Evolutionary conservation across 2,329 filamentous ascomycete genomes (phyloP), one percentile per base, ranked within the genome.

Genomic region (Neofusicoccum kwambonambiense): DNA sequence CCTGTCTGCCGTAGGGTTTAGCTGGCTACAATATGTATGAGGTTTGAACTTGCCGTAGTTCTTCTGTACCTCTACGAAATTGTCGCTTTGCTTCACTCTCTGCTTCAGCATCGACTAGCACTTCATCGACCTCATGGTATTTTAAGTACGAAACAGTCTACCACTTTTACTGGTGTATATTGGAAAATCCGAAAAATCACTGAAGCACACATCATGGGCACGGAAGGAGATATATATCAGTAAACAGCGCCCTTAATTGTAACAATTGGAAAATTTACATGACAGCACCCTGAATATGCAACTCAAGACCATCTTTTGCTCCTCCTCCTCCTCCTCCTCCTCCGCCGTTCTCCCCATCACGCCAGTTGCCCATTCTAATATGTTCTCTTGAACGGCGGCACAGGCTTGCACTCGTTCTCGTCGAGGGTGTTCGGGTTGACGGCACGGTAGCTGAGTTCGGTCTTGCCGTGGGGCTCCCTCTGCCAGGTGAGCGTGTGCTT

Each of bases 401-500:
- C 92, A 70, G 92, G 83, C 86, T 95, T 93, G 89, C 95, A 98
- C 86, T 99, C 95, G 73, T 86, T 89, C 87, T 96, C 93, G 75
- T 98, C 95, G 71, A 99, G 84, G 31, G 95, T 98, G 68, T 86
- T 89, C 70, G 84, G 85, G 68, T 91, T 90, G 67, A 99, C 95
- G 69, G 85, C 84, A 79, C 95, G 88, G 87, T 98, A 98, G 68
- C 87, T 84, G 68, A 98, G 84, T 67, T 98, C 90, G 64, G 95
- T 88, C 82, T 92, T 87, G 76, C 90, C 90, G 75, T 98, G 94
- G 39, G 93, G 91, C 76, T 89, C 79, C 89, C 92, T 96, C 86
- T 99, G 95, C 90, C 90, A 99, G 70, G 90, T 92, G 67, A 99
- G 87, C 51, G 92, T 96, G 87, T 99, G 95, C 89, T 98, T 98